Percentiles rank a stretch among this genome's conserved stretches.
Conservation (phyloP, 1,284 basidiomycete genomes). For the Leccinum pachyderme region DNA sequence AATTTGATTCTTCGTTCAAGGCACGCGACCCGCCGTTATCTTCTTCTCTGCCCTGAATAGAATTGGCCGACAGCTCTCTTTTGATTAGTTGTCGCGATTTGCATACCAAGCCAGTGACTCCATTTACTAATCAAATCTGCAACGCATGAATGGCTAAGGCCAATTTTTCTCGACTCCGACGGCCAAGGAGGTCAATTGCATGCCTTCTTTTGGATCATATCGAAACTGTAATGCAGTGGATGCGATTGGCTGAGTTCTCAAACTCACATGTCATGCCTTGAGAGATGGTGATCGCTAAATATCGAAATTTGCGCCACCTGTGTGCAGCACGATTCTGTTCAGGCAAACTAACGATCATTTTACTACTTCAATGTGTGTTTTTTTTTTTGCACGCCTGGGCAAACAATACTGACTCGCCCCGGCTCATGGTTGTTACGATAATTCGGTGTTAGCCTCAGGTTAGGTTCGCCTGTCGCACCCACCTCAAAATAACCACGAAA, state of each 20-base stretch:
- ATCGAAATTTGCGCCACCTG: neutral
- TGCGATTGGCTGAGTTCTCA: conserved; percentile 4
- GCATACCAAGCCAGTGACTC: too few species aligned
- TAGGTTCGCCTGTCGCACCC: neutral
- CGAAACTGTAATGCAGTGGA: conserved; percentile 1
- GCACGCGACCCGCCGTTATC: neutral
- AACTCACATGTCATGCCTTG: neutral
- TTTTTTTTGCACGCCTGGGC: neutral
- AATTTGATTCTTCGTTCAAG: conserved; percentile 10
- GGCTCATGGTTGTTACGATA: neutral
- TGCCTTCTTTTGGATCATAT: neutral
- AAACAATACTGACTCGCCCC: neutral
- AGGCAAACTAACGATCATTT: neutral
- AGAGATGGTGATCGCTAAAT: too few species aligned
- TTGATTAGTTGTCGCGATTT: neutral
- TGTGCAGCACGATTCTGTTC: neutral
- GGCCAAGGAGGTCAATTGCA: neutral
- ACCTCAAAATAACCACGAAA: neutral
- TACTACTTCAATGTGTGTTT: neutral
- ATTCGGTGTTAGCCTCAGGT: neutral
- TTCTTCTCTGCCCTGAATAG: neutral
- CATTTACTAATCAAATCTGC: conserved; percentile 3
- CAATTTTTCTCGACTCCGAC: neutral
- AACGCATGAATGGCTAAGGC: conserved; percentile 1
- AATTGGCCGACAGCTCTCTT: neutral